These are phyloP conservation scores for Pyrrhoderma lamaoense DNA, from an alignment of 1,284 basidiomycete species.

Conservation along the genomic window DNA sequence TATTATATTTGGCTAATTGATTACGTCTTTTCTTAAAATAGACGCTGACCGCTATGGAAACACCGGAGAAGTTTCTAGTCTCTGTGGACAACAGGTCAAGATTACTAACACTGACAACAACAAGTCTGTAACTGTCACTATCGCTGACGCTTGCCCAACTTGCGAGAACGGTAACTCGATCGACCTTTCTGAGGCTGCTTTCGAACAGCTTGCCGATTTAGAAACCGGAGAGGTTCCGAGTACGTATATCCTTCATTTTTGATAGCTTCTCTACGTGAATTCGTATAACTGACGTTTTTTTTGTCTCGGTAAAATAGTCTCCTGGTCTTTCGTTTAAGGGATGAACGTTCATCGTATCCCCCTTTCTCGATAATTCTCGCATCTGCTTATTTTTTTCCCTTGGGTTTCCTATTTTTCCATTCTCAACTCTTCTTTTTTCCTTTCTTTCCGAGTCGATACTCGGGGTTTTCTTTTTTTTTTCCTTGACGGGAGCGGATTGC, in stretches of 20 bases:
- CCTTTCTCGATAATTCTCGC: background rate
- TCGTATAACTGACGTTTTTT: conserved; percentile 27
- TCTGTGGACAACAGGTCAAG: conserved; percentile 60
- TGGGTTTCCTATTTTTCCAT: no score
- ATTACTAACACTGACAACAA: conserved; percentile 58
- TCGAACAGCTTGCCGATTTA: conserved; percentile 50
- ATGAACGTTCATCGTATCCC: background rate
- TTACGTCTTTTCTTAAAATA: conserved; percentile 18
- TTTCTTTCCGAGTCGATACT: no score
- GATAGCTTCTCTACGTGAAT: conserved; percentile 42
- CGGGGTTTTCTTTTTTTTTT: background rate
- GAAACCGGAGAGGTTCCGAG: conserved; percentile 47
- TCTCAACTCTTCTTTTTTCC: no score
- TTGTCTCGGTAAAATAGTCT: conserved; percentile 1
- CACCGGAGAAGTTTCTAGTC: conserved; percentile 36
- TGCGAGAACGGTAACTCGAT: conserved; percentile 63
- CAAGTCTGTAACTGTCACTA: conserved; percentile 50
- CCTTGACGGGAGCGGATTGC: no score
- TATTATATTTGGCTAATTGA: background rate
- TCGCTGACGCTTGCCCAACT: conserved; percentile 82
- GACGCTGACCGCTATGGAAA: conserved; percentile 47
- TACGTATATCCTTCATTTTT: no score
- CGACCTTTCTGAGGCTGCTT: conserved; percentile 76
- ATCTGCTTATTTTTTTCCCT: no score
- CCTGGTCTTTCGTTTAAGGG: no score